Evolutionary conservation across 305 asterid genomes (phyloP).

Genomic region (Fraxinus dipetala): DNA sequence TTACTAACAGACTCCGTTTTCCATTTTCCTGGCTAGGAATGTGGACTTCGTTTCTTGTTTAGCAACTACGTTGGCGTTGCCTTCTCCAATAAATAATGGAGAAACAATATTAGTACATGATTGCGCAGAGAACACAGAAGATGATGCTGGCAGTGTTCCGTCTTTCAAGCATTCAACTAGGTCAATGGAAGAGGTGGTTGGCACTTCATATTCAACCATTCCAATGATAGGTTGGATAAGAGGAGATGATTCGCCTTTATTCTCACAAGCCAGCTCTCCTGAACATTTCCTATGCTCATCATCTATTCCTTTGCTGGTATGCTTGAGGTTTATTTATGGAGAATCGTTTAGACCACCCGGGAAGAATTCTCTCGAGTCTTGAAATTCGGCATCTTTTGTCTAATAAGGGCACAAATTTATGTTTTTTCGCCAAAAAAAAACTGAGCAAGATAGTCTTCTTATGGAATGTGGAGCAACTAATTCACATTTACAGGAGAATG

Average conservation of each 20-base stretch:
- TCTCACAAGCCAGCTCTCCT: slow-evolving; percentile 25
- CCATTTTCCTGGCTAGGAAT: slow-evolving; percentile 45
- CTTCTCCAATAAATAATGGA: slow-evolving; percentile 40
- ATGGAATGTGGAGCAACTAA: slow-evolving; percentile 1
- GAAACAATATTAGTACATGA: slow-evolving; percentile 29
- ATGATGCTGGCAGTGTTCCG: slow-evolving; percentile 32
- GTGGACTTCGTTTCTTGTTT: slow-evolving; percentile 33
- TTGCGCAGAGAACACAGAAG: slow-evolving; percentile 37
- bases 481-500: not conserved
- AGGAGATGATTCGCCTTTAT: slow-evolving; percentile 36
- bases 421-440: not conserved
- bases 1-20: slow-evolving; percentile 25
- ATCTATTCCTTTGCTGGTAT: slow-evolving; percentile 51
- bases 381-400: not conserved
- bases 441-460: not conserved
- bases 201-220: slow-evolving; percentile 26
- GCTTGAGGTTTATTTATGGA: slow-evolving; percentile 29
- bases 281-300: slow-evolving; percentile 35
- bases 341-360: slow-evolving; percentile 9
- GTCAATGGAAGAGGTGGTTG: slow-evolving; percentile 28
- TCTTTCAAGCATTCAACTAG: slow-evolving; percentile 29
- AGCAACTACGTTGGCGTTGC: slow-evolving; percentile 28
- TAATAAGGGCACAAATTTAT: not conserved
- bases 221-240: slow-evolving; percentile 32
- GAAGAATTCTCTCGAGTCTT: slow-evolving; percentile 2